These are phyloP conservation scores for Pythium monospermum DNA, from an alignment of 352 stramenopile species.

Conservation along the genomic window DNA sequence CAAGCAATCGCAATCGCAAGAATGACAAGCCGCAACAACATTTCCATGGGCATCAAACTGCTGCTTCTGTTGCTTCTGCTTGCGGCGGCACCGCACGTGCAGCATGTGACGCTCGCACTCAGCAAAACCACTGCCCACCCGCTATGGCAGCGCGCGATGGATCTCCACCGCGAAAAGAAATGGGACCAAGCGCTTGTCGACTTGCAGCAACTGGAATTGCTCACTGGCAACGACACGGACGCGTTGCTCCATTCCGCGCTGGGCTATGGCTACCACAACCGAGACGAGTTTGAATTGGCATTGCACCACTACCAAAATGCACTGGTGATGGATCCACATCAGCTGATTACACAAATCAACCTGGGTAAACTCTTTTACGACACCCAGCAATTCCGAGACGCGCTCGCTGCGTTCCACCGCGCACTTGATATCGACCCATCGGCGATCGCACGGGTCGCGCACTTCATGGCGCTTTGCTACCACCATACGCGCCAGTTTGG, in stretches of 20 bases:
- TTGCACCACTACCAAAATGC: neutral
- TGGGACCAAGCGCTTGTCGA: neutral
- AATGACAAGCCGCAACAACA: neutral
- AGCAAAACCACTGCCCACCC: neutral
- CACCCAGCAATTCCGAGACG: constrained; percentile 15
- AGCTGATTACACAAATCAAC: constrained; percentile 10
- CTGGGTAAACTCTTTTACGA: constrained; percentile 33
- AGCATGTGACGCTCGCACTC: too few species aligned
- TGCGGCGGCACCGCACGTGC: too few species aligned
- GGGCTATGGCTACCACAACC: neutral
- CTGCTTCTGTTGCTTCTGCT: neutral
- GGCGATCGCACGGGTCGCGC: constrained; percentile 6
- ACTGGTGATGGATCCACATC: neutral
- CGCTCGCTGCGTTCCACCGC: constrained; percentile 10
- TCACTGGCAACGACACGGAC: neutral
- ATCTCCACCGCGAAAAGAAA: neutral
- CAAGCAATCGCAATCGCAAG: too few species aligned
- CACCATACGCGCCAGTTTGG: constrained; percentile 27
- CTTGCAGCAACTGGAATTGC: neutral
- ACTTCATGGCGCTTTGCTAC: constrained; percentile 35
- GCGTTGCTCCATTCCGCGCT: neutral
- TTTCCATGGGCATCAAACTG: neutral
- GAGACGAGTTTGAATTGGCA: neutral
- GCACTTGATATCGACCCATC: constrained; percentile 16
- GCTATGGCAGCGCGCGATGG: constrained; percentile 4